Base-by-base conservation (phyloP, 352 stramenopile species). In the Saprolegnia diclina region DNA sequence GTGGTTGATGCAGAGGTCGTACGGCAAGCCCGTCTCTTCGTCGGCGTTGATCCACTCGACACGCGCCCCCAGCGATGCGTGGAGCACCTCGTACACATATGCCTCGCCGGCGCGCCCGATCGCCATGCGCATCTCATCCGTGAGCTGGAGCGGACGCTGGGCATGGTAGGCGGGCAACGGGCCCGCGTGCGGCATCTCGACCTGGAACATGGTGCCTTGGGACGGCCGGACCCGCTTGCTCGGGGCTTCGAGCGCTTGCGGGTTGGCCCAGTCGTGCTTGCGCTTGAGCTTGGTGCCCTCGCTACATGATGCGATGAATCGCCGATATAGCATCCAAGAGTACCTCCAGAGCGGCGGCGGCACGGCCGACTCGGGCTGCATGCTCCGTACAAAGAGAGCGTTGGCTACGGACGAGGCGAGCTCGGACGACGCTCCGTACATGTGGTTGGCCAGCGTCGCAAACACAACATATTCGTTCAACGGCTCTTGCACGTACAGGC, bases 101-200 rank as follows among this genome's bases (percentile, higher is more conserved):
- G 88, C 77, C 63, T 95, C 87, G 40, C 87, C 85, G 81, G 83
- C 92, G 10, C 87, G 83, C n/a, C 87, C 87, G 64, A 93, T 90
- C 38, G 81, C 87, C 48, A 78, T 67, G 65, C 83, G 81, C 53
- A 92, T 85, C 55, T 90, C 81, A 50, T 92, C 84, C 9, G 75
- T 89, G 32, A 69, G 63, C 37, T 37, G 13, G 3, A 26, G 52
- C 10, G 52, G 24, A 3, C 52, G 52, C 13, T 29, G 52, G 7
- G 52, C 3, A 16, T 40, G 24, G 11, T 42, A 24, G 1, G 24
- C 35, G n/a, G n/a, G n/a, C n/a, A n/a, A n/a, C n/a, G n/a, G n/a
- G n/a, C n/a, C n/a, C 16, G 24, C 13, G 13, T 16, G 35, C 11
- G 52, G 13, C 24, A 59, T 59, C 35, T 16, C 52, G 24, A 59